Base-by-base conservation (phyloP, 768 basidiomycete genomes). In the Hygrocybe coccinea region DNA sequence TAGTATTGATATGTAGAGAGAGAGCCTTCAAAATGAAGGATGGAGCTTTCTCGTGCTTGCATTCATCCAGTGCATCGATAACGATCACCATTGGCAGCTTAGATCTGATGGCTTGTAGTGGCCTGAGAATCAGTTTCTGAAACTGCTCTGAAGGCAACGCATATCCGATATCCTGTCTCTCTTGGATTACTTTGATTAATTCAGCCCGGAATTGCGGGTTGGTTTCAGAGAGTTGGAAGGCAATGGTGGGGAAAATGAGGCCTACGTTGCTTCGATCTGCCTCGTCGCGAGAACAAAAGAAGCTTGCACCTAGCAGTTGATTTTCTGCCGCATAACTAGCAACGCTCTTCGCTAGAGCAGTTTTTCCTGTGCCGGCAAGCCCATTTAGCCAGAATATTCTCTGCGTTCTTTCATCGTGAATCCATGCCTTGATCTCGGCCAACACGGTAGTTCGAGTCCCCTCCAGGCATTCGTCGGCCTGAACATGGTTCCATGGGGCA, bases 11-110 rank as follows among this genome's bases (percentile, higher is more conserved):
- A 12, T n/a, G 29, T 14, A 10, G 10, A 10, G 36, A 24, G 24
- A 51, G 33, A 6, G 50, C 50, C 50, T 14, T 5, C 25, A 51
- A 19, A 22, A 51, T 39, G 10, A 10, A 36, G 29, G 34, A 24
- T 10, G 50, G 11, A 21, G 50, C 50, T 12, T 15, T 44, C 17
- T 52, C 19, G 24, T 56, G 22, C 21, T 24, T 12, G 35, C 55
- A 56, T 35, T 56, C 55, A 25, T 56, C 55, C 19, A 56, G 25
- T 5, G 55, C 55, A 22, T 56, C 55, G 34, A 56, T 38, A 36
- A 56, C 17, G 14, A 47, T 36, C 17, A 56, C 39, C 15, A 56
- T 25, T 46, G 43, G 35, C 43, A 11, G 19, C 21, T 19, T 19
- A 15, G 25, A 21, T 12, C n/a, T 17, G 41, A 2, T 34, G 17